Percentiles rank a stretch among this genome's conserved stretches.
phyloP scores from a whole-genome alignment of 2,329 filamentous ascomycete species.

The Colletotrichum tamarilloi region DNA sequence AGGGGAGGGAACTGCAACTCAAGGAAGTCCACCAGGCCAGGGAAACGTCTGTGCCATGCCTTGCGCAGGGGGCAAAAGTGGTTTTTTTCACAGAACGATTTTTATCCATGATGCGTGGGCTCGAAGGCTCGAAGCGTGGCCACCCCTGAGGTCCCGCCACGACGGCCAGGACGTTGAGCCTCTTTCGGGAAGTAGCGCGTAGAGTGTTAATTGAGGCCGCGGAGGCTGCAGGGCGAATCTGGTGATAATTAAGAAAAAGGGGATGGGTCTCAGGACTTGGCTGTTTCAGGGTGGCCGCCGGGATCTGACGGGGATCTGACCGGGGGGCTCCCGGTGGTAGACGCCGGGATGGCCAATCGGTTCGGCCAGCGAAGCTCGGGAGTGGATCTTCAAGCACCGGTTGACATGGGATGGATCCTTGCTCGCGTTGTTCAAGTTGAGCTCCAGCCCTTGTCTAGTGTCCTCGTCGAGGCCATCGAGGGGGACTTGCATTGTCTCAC shows the following conservation, averaged over 20 bases:
- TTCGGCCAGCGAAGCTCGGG: constrained; percentile 25
- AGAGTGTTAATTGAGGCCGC: constrained; percentile 28
- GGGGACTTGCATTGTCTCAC: constrained; percentile 19
- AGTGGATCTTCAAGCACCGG: constrained; percentile 2
- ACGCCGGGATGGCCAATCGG: constrained; percentile 27
- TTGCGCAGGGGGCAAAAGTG: constrained; percentile 16
- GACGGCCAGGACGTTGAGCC: constrained; percentile 16
- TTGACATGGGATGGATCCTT: not conserved
- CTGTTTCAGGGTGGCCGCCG: constrained; percentile 34
- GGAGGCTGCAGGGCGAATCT: constrained; percentile 24
- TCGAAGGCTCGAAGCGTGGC: not conserved
- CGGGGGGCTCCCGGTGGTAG: not conserved
- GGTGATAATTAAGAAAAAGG: constrained; percentile 32
- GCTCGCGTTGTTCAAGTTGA: not conserved
- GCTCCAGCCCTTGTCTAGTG: constrained; percentile 9
- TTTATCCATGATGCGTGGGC: no score
- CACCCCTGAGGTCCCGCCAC: constrained; percentile 14
- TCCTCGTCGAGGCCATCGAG: no score
- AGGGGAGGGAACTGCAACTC: not conserved
- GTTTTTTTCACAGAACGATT: not conserved
- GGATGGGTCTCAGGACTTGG: constrained; percentile 31
- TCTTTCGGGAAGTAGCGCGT: constrained; percentile 29
- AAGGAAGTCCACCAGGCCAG: not conserved
- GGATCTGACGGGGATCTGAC: constrained; percentile 23
- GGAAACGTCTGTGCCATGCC: not conserved